Conservation (phyloP, 2,329 filamentous ascomycete genomes). For the Xylaria multiplex region DNA sequence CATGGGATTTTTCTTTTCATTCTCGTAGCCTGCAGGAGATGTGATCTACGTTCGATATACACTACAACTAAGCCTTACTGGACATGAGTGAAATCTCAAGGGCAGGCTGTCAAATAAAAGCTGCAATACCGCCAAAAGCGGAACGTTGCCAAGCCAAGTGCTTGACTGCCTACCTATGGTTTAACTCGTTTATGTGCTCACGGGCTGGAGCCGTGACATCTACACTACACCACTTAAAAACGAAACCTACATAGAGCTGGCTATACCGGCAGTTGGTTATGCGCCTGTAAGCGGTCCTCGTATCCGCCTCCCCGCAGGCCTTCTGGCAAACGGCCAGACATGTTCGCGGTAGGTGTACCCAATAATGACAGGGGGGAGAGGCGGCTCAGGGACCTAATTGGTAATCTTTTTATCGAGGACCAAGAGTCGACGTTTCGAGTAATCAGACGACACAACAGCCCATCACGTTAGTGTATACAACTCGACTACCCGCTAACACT, state of each 20-base stretch:
- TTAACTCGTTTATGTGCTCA: background rate
- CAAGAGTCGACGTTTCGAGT: too few species aligned
- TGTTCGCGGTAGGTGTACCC: background rate
- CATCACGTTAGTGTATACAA: too few species aligned
- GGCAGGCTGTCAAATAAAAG: too few species aligned
- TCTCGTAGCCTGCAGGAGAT: background rate
- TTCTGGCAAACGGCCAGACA: slow-evolving; percentile 1
- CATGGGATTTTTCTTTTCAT: too few species aligned
- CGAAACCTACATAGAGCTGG: background rate
- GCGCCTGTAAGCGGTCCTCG: background rate
- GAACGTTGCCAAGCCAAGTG: too few species aligned
- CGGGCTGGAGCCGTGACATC: background rate
- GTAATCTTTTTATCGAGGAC: too few species aligned
- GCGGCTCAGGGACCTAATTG: too few species aligned
- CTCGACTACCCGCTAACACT: too few species aligned
- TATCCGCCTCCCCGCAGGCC: background rate
- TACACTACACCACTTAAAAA: background rate
- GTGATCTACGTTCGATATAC: background rate
- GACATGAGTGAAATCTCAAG: background rate
- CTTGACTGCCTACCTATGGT: too few species aligned
- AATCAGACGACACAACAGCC: too few species aligned
- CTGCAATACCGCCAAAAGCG: too few species aligned
- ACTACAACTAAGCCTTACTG: background rate
- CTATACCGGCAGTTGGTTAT: background rate
- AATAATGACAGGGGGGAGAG: background rate